These are phyloP conservation scores for Linnemannia exigua DNA, from an alignment of 192 early-diverging fungal genomes.

Conservation along the genomic window DNA sequence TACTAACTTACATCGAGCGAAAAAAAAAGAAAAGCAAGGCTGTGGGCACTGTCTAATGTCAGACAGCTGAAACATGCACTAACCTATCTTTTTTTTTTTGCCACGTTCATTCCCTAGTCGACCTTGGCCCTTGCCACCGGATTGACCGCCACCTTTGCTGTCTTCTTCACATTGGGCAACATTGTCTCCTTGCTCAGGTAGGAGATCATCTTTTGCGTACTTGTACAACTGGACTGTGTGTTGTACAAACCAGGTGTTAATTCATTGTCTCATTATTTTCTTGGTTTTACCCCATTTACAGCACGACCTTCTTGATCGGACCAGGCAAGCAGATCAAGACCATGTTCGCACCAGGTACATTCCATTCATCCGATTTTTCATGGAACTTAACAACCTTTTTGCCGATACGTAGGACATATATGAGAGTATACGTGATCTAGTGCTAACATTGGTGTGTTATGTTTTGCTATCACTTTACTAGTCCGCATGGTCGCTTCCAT, in stretches of 20 bases:
- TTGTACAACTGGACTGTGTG: background rate
- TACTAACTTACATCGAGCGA: background rate
- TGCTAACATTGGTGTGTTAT: no score
- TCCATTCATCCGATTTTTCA: background rate
- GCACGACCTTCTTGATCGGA: slow-evolving; percentile 92
- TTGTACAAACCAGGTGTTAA: background rate
- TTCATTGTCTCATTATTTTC: background rate
- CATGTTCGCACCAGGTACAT: slow-evolving; percentile 76
- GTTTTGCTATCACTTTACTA: slow-evolving; percentile 6
- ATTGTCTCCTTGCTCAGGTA: slow-evolving; percentile 83
- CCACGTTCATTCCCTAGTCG: slow-evolving; percentile 63
- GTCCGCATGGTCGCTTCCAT: slow-evolving; percentile 82
- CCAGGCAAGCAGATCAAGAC: slow-evolving; percentile 90
- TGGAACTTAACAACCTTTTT: no score
- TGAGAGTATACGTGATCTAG: no score
- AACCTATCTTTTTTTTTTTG: background rate
- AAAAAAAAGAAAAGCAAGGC: background rate
- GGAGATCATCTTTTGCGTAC: background rate
- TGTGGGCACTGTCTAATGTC: background rate
- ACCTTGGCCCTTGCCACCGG: slow-evolving; percentile 69
- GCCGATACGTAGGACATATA: no score
- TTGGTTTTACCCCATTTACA: slow-evolving; percentile 21
- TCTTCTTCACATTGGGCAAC: slow-evolving; percentile 94
- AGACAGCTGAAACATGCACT: background rate
- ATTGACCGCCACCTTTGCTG: slow-evolving; percentile 83